A percentile compares a stretch with the other conserved stretches of the same genome.
Conservation (phyloP, 163 green algal species). For the Scenedesmus sp. region DNA sequence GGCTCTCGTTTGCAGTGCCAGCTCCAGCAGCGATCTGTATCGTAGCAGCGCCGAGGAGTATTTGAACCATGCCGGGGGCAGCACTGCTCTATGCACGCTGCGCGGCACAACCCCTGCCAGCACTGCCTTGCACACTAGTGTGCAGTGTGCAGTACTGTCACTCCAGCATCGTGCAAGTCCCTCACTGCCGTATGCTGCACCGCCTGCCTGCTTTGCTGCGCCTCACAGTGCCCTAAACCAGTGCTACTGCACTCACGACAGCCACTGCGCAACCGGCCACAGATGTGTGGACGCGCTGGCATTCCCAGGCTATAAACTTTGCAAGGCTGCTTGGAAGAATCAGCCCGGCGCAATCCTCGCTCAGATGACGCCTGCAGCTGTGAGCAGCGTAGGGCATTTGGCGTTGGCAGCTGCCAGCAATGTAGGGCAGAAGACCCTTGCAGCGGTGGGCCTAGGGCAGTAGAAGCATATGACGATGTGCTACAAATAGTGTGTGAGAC, state of each 20-base stretch:
- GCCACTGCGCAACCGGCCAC: conserved; percentile 28
- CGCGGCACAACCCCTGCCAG: background rate
- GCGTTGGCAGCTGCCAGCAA: too few relatives aligned
- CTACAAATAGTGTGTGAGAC: too few relatives aligned
- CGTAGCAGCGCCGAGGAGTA: too few relatives aligned
- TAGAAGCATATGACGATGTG: too few relatives aligned
- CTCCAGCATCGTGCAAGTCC: too few relatives aligned
- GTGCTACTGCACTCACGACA: conserved; percentile 38
- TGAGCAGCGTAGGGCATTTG: background rate
- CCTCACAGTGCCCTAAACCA: background rate
- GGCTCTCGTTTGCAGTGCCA: background rate
- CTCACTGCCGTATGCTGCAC: too few relatives aligned
- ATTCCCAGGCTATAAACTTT: conserved; percentile 31
- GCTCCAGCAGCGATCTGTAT: background rate
- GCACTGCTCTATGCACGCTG: too few relatives aligned
- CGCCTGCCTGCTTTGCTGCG: background rate
- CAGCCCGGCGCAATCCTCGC: background rate
- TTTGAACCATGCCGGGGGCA: too few relatives aligned
- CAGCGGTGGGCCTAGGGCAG: too few relatives aligned
- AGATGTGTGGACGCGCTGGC: conserved; percentile 4
- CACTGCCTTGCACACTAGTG: background rate
- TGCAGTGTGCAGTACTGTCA: background rate
- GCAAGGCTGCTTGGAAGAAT: conserved; percentile 15
- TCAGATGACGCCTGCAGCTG: background rate
- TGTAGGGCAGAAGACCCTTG: too few relatives aligned